Base-by-base conservation (phyloP, 2,329 filamentous ascomycete species). In the Aspergillus novoparasiticus region DNA sequence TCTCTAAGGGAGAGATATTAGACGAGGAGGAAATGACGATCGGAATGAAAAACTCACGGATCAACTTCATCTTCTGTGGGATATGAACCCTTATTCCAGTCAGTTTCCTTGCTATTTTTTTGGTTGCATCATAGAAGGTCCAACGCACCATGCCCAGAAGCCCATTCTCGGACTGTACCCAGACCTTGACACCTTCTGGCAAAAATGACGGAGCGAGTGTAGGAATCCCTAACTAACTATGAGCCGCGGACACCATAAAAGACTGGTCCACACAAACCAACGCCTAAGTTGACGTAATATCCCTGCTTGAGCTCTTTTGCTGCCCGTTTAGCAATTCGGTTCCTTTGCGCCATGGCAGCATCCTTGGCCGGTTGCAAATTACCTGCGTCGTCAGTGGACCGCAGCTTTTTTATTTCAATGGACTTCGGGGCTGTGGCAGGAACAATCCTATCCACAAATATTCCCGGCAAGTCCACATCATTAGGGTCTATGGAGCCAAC, bases 161-260 rank as follows among this genome's bases (percentile, higher is more conserved):
- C 12, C 92, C 92, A 76, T 96, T 96, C 80, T 96, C 92, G 0
- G 89, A 92, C 76, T 96, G 92, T 50, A 96, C 85, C 87, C 92
- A 93, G 34, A 96, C 92, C 64, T 90, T 87, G 19, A 87, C 84
- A 57, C 85, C 86, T 0, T 85, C 76, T 1, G 90, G 87, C 8
- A 96, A 79, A 75, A 91, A 93, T 0, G 88, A 90, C 0, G 92
- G 91, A 1, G 92, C 91, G n/a, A 95, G 83, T 16, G 92, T 96
- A 0, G 92, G 93, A 75, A 96, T 93, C n/a, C 92, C 86, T 76
- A 45, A n/a, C 10, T 32, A 21, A 6, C 23, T 16, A 51, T 68
- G 11, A 68, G 50, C n/a, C 51, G 19, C 39, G 5, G 30, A 23
- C 32, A 23, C 3, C 2, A 41, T 11, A n/a, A 28, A 51, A 16